Base-by-base conservation (phyloP, 352 stramenopile species). In the Blastocystis sp. region DNA sequence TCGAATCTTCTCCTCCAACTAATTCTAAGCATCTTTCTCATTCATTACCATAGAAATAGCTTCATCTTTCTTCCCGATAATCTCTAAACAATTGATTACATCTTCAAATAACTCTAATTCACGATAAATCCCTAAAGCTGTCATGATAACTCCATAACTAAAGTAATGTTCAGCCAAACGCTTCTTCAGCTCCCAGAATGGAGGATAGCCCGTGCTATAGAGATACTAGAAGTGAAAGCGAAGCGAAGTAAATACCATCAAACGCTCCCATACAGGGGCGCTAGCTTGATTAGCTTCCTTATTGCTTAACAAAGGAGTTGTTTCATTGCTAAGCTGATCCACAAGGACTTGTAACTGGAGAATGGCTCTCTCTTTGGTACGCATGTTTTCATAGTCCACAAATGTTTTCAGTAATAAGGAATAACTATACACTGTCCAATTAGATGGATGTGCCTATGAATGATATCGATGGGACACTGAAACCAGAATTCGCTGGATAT, bases 351-450 rank as follows among this genome's bases (percentile, higher is more conserved):
- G 87, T 7, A 90, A 62, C 35, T 90, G 87, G 4, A 90, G 51
- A 33, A 90, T 60, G n/a, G 87, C 62, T n/a, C 87, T 48, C 64
- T 90, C 87, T 40, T 90, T 90, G n/a, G 87, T 90, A 42, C 82
- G 62, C 19, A 19, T 84, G 24, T 89, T 84, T 30, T 90, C 87
- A 54, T 89, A 90, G 9, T 90, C 87, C 0, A 90, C 80, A 80
- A 60, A 89, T 0, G 73, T 42, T 9, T 90, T 90, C 4, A 79
- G 24, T 22, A 90, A 44, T 24, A 90, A 62, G 19, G 75, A 69
- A 51, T 73, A 80, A 37, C 40, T 60, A 44, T 90, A 89, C 51
- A 90, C 87, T 19, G 82, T 84, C 87, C 87, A 90, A 40, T 90
- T 88, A 0, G 53, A 17, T 0, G 77, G 58, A 42, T 88, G 77